phyloP scores from a whole-genome alignment of 129 eudicot species.

The Rutidosis leptorrhynchoides region DNA sequence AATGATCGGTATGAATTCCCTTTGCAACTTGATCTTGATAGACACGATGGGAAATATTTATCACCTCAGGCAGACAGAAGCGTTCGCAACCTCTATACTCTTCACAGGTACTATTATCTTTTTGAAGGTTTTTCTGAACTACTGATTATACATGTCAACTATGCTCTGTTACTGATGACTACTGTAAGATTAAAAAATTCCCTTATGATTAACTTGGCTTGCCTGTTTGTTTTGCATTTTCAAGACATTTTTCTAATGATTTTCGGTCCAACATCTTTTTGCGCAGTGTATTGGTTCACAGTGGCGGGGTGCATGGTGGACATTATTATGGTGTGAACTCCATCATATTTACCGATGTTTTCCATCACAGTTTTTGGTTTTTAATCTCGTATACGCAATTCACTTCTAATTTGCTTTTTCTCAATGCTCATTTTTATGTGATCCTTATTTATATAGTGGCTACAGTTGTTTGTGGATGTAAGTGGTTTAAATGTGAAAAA shows the following conservation, averaged over 20 bases:
- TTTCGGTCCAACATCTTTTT: slow-evolving; percentile 20
- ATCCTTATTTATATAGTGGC: not conserved
- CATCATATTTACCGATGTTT: not conserved
- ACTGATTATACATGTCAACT: not conserved
- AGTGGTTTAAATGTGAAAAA: not conserved
- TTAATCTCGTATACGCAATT: too few relatives aligned
- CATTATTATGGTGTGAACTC: slow-evolving; percentile 79
- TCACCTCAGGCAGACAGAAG: slow-evolving; percentile 84
- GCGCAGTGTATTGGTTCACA: slow-evolving; percentile 95
- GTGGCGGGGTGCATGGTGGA: slow-evolving; percentile 94
- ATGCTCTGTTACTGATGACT: not conserved
- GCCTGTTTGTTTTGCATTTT: not conserved
- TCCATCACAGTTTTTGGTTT: not conserved
- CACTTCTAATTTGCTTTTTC: not conserved
- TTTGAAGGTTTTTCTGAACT: not conserved
- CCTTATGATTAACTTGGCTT: not conserved
- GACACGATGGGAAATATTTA: slow-evolving; percentile 70
- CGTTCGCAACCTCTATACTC: slow-evolving; percentile 77
- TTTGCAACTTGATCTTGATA: slow-evolving; percentile 82
- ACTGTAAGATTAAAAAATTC: not conserved
- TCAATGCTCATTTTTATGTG: not conserved
- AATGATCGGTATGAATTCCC: slow-evolving; percentile 94
- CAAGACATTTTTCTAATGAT: not conserved
- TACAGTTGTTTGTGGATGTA: not conserved
- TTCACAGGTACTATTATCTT: slow-evolving; percentile 60